These are phyloP conservation scores for Trichothecium sympodiale DNA, from an alignment of 2,329 filamentous ascomycete species.

Conservation along the genomic window DNA sequence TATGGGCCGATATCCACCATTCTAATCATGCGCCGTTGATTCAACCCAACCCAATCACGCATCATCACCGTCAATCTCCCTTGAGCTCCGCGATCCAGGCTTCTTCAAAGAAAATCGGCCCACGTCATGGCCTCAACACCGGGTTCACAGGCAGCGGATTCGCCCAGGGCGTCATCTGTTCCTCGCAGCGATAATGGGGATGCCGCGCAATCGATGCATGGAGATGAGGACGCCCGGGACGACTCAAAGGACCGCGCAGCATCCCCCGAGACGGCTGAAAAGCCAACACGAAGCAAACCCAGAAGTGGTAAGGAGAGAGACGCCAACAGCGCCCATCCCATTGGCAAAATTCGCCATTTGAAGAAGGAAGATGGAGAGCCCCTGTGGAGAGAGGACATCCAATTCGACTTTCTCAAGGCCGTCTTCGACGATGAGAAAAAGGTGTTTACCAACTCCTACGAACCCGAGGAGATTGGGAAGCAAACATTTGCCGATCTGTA, in stretches of 20 bases:
- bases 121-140: slow-evolving; percentile 1
- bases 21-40: slow-evolving; percentile 10
- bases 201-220: slow-evolving; percentile 14
- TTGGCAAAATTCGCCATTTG: slow-evolving; percentile 68
- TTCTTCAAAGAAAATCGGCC: slow-evolving; percentile 3
- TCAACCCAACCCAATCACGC: slow-evolving; percentile 5
- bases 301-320: slow-evolving; percentile 23
- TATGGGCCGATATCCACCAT: not conserved
- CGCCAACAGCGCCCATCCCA: slow-evolving; percentile 22
- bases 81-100: slow-evolving; percentile 2
- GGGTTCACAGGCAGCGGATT: not conserved
- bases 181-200: slow-evolving; percentile 34
- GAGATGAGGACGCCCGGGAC: slow-evolving; percentile 18
- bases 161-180: slow-evolving; percentile 24
- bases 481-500: slow-evolving; percentile 91
- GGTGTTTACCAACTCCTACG: slow-evolving; percentile 89
- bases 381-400: slow-evolving; percentile 78
- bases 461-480: slow-evolving; percentile 45
- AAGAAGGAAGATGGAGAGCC: slow-evolving; percentile 87
- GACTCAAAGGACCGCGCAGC: slow-evolving; percentile 15
- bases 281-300: slow-evolving; percentile 22
- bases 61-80: slow-evolving; percentile 3
- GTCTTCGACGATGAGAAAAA: slow-evolving; percentile 64
- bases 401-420: slow-evolving; percentile 72
- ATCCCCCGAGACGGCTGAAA: slow-evolving; percentile 32